Evolutionary conservation across 2,329 filamentous ascomycete species (phyloP).

Genomic region (Colletotrichum acutatum): DNA sequence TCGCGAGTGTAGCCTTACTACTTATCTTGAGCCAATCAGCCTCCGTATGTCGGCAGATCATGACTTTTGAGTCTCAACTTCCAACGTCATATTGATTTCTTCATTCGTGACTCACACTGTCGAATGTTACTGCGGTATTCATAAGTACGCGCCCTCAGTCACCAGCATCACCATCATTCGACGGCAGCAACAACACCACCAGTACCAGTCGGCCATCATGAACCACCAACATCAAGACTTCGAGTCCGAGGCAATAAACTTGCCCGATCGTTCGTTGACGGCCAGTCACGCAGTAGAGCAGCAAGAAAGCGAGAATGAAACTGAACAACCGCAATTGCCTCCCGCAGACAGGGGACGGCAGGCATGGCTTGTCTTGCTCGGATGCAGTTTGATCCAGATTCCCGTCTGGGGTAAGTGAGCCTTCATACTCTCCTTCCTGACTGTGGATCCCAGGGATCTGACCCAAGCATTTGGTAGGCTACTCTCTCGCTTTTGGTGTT

Average conservation of each 20-base stretch:
- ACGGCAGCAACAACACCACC: too few species aligned
- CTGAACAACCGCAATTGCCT: not conserved
- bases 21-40: not conserved
- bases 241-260: not conserved
- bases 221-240: not conserved
- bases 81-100: not conserved
- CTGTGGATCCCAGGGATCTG: too few species aligned
- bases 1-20: not conserved
- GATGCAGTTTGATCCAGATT: not conserved
- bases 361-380: not conserved
- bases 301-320: not conserved
- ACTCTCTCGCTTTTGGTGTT: not conserved
- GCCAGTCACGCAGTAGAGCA: too few species aligned
- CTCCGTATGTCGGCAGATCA: not conserved
- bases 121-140: too few species aligned
- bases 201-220: not conserved
- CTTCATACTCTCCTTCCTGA: too few species aligned
- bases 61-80: not conserved
- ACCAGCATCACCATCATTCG: too few species aligned
- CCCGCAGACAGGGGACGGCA: not conserved
- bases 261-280: not conserved
- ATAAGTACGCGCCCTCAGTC: too few species aligned
- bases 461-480: not conserved
- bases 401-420: not conserved
- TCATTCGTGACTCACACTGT: not conserved